These are phyloP conservation scores for Radiomyces spectabilis DNA, from an alignment of 192 early-diverging fungal species.

Conservation along the genomic window DNA sequence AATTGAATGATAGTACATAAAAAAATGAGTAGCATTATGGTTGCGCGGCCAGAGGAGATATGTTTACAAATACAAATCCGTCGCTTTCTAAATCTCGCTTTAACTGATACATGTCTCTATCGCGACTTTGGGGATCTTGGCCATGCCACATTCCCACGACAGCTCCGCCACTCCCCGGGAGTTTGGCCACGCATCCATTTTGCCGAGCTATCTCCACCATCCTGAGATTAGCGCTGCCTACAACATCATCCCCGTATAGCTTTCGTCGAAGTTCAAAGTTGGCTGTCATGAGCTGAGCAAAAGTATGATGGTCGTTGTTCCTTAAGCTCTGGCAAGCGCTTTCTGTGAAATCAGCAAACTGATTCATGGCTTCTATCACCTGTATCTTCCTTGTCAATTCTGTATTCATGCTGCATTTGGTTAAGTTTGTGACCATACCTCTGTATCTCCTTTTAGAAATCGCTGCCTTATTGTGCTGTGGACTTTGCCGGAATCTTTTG, in stretches of 20 bases:
- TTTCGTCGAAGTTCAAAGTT: conserved; percentile 46
- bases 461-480: conserved; percentile 44
- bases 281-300: conserved; percentile 45
- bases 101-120: conserved; percentile 16
- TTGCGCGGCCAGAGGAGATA: conserved; percentile 11
- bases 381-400: not conserved
- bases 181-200: conserved; percentile 45
- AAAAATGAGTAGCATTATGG: too few relatives aligned
- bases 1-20: too few relatives aligned
- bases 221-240: conserved; percentile 40
- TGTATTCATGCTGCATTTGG: not conserved
- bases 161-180: conserved; percentile 54
- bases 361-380: conserved; percentile 43
- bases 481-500: conserved; percentile 52
- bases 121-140: not conserved
- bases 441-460: conserved; percentile 43
- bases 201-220: conserved; percentile 41
- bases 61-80: conserved; percentile 33
- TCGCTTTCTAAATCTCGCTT: conserved; percentile 26
- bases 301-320: conserved; percentile 5
- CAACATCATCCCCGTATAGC: conserved; percentile 41
- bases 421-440: conserved; percentile 31
- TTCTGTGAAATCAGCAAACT: conserved; percentile 35
- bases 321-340: conserved; percentile 26
- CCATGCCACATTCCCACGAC: conserved; percentile 47